These are phyloP conservation scores for Amylocarpus encephaloides DNA, from an alignment of 2,329 filamentous ascomycete genomes.

Conservation along the genomic window DNA sequence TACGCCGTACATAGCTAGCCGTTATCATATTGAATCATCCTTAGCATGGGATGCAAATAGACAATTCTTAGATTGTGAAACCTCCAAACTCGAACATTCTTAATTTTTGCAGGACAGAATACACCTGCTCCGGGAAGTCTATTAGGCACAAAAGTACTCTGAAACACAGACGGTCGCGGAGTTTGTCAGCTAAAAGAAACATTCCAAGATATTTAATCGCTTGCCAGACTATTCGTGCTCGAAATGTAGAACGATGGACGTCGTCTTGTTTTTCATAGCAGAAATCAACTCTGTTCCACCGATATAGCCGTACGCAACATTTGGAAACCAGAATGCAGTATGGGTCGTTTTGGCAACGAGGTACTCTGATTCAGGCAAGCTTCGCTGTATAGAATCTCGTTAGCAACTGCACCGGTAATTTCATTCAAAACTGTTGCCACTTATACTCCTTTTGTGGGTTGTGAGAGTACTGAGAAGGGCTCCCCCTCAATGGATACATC, in stretches of 20 bases:
- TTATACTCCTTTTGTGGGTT: conserved; percentile 39
- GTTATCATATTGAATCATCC: too few species aligned
- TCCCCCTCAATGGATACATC: conserved; percentile 37
- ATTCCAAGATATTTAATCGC: background rate
- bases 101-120: too few species aligned
- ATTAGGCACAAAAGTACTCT: too few species aligned
- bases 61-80: too few species aligned
- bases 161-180: too few species aligned
- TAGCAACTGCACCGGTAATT: conserved; percentile 38
- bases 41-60: too few species aligned
- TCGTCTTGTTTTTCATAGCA: background rate
- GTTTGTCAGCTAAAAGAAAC: conserved; percentile 35
- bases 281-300: conserved; percentile 1
- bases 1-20: too few species aligned
- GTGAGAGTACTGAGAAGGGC: conserved; percentile 36
- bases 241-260: background rate
- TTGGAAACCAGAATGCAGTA: conserved; percentile 10
- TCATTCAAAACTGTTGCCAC: conserved; percentile 38
- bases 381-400: conserved; percentile 34
- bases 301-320: conserved; percentile 2
- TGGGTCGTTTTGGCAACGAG: conserved; percentile 12
- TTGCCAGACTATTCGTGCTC: conserved; percentile 4
- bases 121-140: too few species aligned
- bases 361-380: conserved; percentile 5
- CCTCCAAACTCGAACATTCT: too few species aligned